Base-by-base conservation (phyloP, 129 eudicot species). In the Flaveria ramosissima region DNA sequence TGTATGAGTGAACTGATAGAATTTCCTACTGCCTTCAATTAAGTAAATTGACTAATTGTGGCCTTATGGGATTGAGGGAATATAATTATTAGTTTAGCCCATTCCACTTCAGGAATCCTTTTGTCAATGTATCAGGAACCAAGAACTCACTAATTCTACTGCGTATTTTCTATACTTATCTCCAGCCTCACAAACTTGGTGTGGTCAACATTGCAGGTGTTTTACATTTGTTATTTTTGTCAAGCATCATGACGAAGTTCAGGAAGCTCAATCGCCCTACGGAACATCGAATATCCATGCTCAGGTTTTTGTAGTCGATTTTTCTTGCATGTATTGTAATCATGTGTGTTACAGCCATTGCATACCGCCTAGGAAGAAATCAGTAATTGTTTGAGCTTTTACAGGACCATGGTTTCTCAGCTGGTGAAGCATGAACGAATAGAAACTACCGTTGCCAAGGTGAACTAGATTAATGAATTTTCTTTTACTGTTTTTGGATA, bases 391-490 rank as follows among this genome's bases (percentile, higher is more conserved):
- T 14, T 47, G 23, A 17, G 42, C 43, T 26, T 41, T 13, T 55
- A 70, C 75, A 93, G 98, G 83, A 93, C 98, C 64, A 91, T 93
- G 98, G 98, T 93, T 13, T 93, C 98, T 14, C 97, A 93, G 83
- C 75, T 93, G 75, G 97, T 93, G 80, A 91, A 91, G 84, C 98
- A 93, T 36, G 98, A 93, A 82, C 87, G 98, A 0, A 93, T 93
- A 68, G 98, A 93, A 82, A 91, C 98, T 41, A 93, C 98, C 55
- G 88, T 94, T 76, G 88, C 97, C 43, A 94, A 94, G 96, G 98
- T 94, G n/a, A 77, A 46, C 7, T 50, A 42, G 30, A 66, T 47
- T 72, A 4, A 5, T 26, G 46, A 39, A 21, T 50, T 24, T n/a
- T 43, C 45, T 56, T 64, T 72, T 0, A 8, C 51, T 36, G 65